These are phyloP conservation scores for Tephrocybe sp. DNA, from an alignment of 768 basidiomycete species.

Conservation along the genomic window DNA sequence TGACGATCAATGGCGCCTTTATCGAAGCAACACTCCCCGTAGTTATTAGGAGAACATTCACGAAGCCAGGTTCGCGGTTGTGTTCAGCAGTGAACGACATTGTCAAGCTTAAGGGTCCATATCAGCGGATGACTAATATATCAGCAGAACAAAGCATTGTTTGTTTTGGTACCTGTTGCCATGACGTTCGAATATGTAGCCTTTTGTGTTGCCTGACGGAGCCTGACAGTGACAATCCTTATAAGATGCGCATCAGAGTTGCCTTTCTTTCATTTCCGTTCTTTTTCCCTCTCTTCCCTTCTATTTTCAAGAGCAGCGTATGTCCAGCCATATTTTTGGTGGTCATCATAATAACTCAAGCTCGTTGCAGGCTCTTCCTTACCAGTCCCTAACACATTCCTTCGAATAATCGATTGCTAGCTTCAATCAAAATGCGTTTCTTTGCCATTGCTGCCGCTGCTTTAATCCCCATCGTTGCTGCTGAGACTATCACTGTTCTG, in stretches of 20 bases:
- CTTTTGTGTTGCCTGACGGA: too few relatives aligned
- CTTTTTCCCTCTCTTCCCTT: constrained; percentile 14
- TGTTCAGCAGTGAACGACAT: constrained; percentile 39
- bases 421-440: constrained; percentile 14
- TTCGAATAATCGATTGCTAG: constrained; percentile 14
- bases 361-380: constrained; percentile 28
- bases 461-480: constrained; percentile 27
- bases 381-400: constrained; percentile 14
- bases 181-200: too few relatives aligned
- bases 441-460: constrained; percentile 21
- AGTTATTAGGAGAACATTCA: constrained; percentile 80
- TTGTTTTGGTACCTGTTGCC: too few relatives aligned
- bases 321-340: too few relatives aligned
- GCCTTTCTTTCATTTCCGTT: not conserved
- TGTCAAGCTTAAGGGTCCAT: constrained; percentile 2
- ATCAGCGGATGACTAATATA: not conserved
- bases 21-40: constrained; percentile 97
- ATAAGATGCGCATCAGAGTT: not conserved
- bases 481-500: constrained; percentile 29
- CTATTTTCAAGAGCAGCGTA: constrained; percentile 32
- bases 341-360: too few relatives aligned
- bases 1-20: constrained; percentile 88
- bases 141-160: not conserved
- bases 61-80: constrained; percentile 41
- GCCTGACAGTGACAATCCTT: not conserved